Conservation (phyloP, 1,139 yeast species). For the Sugiyamaella novakii region DNA sequence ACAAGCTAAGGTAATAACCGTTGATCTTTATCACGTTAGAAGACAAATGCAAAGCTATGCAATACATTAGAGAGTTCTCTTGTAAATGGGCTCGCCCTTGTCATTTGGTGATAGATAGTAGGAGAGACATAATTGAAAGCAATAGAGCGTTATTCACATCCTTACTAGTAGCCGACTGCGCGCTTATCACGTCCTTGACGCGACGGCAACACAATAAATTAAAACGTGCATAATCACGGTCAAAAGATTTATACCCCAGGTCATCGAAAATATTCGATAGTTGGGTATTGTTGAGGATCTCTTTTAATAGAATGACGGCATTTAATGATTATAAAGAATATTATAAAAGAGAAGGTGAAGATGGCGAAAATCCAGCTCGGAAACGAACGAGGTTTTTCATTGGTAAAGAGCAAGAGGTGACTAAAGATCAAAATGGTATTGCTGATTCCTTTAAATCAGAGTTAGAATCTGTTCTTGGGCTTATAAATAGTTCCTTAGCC, state of each 20-base stretch:
- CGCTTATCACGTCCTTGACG: neutral
- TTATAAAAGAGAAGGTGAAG: conserved; percentile 4
- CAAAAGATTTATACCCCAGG: too few species aligned
- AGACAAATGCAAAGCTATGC: conserved; percentile 3
- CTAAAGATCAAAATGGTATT: neutral
- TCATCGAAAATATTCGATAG: too few species aligned
- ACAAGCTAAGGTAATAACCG: conserved; percentile 2
- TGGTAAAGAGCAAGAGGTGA: neutral
- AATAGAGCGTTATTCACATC: too few species aligned
- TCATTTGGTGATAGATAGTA: conserved; percentile 7
- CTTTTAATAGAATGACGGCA: conserved; percentile 3
- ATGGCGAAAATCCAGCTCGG: neutral
- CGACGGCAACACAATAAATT: conserved; percentile 1
- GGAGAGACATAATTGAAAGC: too few species aligned
- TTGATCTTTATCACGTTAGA: conserved; percentile 7
- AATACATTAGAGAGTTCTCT: neutral
- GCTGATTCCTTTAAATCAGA: conserved; percentile 24
- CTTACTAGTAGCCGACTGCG: neutral
- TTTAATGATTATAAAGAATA: conserved; percentile 11
- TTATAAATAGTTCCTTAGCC: conserved; percentile 24
- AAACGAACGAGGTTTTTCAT: conserved; percentile 17
- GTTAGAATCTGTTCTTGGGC: conserved; percentile 36
- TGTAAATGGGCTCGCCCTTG: neutral
- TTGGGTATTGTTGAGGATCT: neutral
- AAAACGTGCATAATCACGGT: conserved; percentile 5